phyloP scores from a whole-genome alignment of 164 flowering plant species.

The Vitis cinerea region DNA sequence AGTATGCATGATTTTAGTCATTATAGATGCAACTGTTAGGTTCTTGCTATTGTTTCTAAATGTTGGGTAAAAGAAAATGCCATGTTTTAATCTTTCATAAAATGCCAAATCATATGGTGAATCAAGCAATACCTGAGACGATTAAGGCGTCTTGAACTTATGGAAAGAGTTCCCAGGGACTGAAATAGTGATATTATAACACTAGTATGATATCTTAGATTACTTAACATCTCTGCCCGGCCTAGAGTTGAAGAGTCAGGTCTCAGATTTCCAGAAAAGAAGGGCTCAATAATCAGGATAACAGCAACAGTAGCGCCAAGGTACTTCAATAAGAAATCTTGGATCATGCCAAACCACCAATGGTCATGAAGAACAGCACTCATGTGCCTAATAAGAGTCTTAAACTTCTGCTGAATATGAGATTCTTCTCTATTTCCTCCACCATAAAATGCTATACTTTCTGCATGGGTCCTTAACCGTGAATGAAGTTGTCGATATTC shows the following conservation, averaged over 20 bases:
- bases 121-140: slow-evolving; percentile 76
- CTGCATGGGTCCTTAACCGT: slow-evolving; percentile 93
- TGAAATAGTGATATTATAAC: slow-evolving; percentile 94
- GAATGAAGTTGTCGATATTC: slow-evolving; percentile 96
- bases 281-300: slow-evolving; percentile 93
- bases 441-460: slow-evolving; percentile 97
- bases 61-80: background rate
- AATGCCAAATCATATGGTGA: slow-evolving; percentile 2
- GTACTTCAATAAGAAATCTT: slow-evolving; percentile 93
- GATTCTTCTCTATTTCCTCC: slow-evolving; percentile 91
- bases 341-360: slow-evolving; percentile 99
- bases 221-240: slow-evolving; percentile 99
- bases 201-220: slow-evolving; percentile 97
- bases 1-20: background rate
- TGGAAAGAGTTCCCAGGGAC: slow-evolving; percentile 91
- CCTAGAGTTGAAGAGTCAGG: slow-evolving; percentile 92
- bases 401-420: slow-evolving; percentile 86
- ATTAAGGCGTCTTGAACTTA: slow-evolving; percentile 84
- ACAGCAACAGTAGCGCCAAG: slow-evolving; percentile 99
- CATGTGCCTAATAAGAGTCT: slow-evolving; percentile 68
- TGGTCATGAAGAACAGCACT: slow-evolving; percentile 84
- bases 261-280: slow-evolving; percentile 83
- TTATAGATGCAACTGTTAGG: background rate
- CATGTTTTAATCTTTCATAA: background rate
- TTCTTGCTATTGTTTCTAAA: background rate